Evolutionary conservation across 768 basidiomycete genomes (phyloP).

Genomic region (Trametes meyenii): DNA sequence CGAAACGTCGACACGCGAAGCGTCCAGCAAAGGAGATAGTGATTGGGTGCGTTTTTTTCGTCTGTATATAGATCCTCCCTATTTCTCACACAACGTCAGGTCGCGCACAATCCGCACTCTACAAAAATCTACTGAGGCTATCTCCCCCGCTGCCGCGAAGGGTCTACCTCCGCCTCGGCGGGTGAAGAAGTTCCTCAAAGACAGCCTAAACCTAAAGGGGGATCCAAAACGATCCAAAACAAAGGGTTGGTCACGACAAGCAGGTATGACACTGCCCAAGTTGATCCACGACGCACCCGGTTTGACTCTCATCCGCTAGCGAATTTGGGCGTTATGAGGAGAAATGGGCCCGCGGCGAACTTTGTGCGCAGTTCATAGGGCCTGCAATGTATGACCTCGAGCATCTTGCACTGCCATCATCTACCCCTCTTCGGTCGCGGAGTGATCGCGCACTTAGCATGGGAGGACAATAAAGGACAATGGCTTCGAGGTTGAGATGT

Average conservation of each 20-base stretch:
- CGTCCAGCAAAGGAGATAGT: constrained; percentile 51
- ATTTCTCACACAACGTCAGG: constrained; percentile 36
- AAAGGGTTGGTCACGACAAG: constrained; percentile 58
- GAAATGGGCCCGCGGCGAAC: constrained; percentile 53
- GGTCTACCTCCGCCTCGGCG: constrained; percentile 49
- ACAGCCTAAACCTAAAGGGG: constrained; percentile 52
- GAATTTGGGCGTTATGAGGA: constrained; percentile 59
- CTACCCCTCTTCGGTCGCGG: neutral
- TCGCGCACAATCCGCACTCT: constrained; percentile 57
- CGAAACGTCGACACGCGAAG: constrained; percentile 30
- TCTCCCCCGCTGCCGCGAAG: constrained; percentile 41
- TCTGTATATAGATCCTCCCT: neutral
- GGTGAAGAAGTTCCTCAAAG: constrained; percentile 54
- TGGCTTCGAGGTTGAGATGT: neutral
- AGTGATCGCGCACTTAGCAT: neutral
- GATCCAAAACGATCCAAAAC: constrained; percentile 39
- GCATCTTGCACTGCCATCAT: neutral
- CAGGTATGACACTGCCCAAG: constrained; percentile 42
- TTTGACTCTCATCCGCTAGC: constrained; percentile 37
- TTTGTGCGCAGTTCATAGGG: constrained; percentile 42
- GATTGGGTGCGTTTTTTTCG: constrained; percentile 50
- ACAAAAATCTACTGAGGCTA: constrained; percentile 28
- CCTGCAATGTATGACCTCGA: neutral
- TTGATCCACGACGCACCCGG: neutral
- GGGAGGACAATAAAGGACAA: neutral